Evolutionary conservation across 805 yeast species (phyloP).

Genomic region (Starmerella etchellsii): DNA sequence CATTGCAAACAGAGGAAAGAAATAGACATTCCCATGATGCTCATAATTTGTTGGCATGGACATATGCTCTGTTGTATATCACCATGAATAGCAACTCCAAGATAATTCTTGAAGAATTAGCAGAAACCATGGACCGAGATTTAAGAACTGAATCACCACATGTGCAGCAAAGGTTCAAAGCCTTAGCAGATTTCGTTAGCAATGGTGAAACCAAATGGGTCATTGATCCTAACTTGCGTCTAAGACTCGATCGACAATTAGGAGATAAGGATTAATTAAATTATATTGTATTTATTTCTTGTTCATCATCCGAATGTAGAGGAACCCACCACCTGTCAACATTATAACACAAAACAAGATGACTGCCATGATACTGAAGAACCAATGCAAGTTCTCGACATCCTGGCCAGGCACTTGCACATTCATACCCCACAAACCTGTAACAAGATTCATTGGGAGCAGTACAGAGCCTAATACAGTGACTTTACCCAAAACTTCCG

Average conservation of each 20-base stretch:
- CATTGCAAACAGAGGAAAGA: background rate
- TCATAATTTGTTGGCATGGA: slow-evolving; percentile 75
- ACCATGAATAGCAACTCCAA: slow-evolving; percentile 39
- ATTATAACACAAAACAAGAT: slow-evolving; percentile 32
- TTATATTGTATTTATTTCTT: background rate
- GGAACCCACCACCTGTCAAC: slow-evolving; percentile 31
- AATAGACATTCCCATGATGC: slow-evolving; percentile 31
- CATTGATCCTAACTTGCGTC: slow-evolving; percentile 1
- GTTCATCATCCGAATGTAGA: slow-evolving; percentile 7
- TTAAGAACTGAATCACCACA: slow-evolving; percentile 32
- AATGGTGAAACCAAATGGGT: slow-evolving; percentile 10
- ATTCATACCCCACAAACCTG: slow-evolving; percentile 95
- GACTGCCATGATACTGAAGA: slow-evolving; percentile 51
- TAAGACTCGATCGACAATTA: background rate
- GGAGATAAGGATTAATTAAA: background rate
- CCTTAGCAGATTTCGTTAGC: slow-evolving; percentile 27
- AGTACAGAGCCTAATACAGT: slow-evolving; percentile 81
- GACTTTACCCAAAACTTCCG: slow-evolving; percentile 77
- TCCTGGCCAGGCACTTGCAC: slow-evolving; percentile 69
- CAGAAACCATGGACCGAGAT: slow-evolving; percentile 46
- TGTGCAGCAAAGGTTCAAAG: slow-evolving; percentile 33
- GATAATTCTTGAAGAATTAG: slow-evolving; percentile 57
- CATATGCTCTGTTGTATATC: slow-evolving; percentile 69
- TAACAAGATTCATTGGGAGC: slow-evolving; percentile 77
- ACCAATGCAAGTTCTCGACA: slow-evolving; percentile 43